Conservation (phyloP, 2,329 filamentous ascomycete species). For the Ceratocystiopsis sp. region DNA sequence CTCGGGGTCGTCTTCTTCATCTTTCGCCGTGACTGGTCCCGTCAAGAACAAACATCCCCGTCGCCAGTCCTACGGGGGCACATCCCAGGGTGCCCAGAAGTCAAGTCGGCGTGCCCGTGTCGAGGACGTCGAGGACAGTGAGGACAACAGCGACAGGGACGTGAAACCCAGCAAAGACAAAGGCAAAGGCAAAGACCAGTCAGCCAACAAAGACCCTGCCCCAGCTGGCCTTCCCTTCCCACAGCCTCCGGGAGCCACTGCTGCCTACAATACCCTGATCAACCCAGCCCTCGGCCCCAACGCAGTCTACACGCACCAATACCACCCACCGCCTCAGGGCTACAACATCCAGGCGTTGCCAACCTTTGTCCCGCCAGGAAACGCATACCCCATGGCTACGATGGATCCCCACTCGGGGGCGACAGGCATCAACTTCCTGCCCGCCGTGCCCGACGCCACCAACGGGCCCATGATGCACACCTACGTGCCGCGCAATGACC, state of each 20-base stretch:
- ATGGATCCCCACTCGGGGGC: neutral
- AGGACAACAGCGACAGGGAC: neutral
- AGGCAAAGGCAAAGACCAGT: neutral
- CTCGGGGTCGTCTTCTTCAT: too few relatives aligned
- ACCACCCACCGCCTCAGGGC: neutral
- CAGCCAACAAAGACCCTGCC: too few relatives aligned
- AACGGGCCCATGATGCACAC: slow-evolving; percentile 36
- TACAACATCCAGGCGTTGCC: slow-evolving; percentile 4
- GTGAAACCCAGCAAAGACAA: neutral
- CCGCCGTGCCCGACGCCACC: slow-evolving; percentile 39
- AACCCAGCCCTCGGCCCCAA: slow-evolving; percentile 8
- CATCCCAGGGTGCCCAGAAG: too few relatives aligned
- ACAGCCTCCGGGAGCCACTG: neutral
- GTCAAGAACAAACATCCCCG: neutral
- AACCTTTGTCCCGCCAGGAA: neutral
- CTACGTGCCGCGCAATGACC: slow-evolving; percentile 37
- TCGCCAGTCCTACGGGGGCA: neutral
- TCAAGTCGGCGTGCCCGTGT: slow-evolving; percentile 3
- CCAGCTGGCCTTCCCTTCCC: too few relatives aligned
- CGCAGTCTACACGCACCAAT: slow-evolving; percentile 7
- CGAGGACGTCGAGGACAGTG: slow-evolving; percentile 3
- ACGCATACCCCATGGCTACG: neutral
- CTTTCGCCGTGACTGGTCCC: neutral
- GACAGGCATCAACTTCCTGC: slow-evolving; percentile 35
- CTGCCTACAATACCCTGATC: slow-evolving; percentile 6